Evolutionary conservation across 257 asterid species (phyloP).

Genomic region (Galeopsis tetrahit): DNA sequence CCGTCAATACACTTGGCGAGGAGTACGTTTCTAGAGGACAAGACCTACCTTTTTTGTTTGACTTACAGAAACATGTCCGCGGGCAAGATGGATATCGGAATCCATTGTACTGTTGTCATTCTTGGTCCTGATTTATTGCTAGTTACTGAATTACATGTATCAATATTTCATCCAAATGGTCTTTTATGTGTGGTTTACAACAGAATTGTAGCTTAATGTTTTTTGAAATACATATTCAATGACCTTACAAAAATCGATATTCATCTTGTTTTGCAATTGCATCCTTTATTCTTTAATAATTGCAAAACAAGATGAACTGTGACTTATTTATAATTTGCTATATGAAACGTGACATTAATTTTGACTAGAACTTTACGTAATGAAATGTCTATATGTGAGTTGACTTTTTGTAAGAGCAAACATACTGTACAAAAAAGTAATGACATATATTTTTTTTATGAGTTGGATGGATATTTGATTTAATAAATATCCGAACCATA

Average conservation of each 20-base stretch:
- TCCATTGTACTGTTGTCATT: not conserved
- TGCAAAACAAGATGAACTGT: too few relatives aligned
- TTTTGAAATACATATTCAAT: not conserved
- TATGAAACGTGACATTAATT: too few relatives aligned
- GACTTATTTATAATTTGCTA: too few relatives aligned
- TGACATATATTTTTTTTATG: too few relatives aligned
- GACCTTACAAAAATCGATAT: not conserved
- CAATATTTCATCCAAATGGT: constrained; percentile 4
- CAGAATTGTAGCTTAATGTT: not conserved
- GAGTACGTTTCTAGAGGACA: not conserved
- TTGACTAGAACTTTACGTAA: too few relatives aligned
- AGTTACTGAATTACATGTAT: not conserved
- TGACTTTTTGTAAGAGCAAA: too few relatives aligned
- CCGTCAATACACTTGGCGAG: not conserved
- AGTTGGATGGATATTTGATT: too few relatives aligned
- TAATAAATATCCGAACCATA: too few relatives aligned
- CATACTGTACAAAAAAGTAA: too few relatives aligned
- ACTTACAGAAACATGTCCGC: not conserved
- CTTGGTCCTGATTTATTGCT: not conserved
- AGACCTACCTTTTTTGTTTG: not conserved
- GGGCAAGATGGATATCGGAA: constrained; percentile 5
- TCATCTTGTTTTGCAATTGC: too few relatives aligned
- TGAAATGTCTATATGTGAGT: too few relatives aligned
- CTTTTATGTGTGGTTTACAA: not conserved
- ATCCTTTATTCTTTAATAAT: too few relatives aligned